Evolutionary conservation across 208 protist genomes (phyloP), one percentile per base, ranked within the genome.

Genomic region (Porcisia hertigi): DNA sequence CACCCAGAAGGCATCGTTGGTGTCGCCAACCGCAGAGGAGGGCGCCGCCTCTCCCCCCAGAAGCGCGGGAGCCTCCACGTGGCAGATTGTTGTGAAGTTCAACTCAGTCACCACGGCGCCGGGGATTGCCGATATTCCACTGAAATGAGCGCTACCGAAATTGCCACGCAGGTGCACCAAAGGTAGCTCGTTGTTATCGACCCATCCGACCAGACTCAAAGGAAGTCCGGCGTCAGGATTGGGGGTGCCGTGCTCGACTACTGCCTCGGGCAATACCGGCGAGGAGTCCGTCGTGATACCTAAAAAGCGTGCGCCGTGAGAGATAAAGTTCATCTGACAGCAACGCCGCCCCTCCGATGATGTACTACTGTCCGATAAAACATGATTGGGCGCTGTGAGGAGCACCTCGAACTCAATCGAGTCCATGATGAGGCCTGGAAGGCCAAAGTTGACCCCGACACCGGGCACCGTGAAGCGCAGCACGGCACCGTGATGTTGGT

Each of bases 401-500:
- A 60, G 16, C 30, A 96, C 73, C 70, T 96, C 92, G 74, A 96
- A 93, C 76, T 92, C 85, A 20, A 96, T 82, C 8, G 81, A 79
- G 23, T 82, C 86, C 53, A 93, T 90, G 39, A 58, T 57, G 34
- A 96, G 64, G 30, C 80, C 81, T 4, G 45, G 43, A n/a, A 92
- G 20, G 16, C 81, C 78, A 69, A 96, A 82, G 45, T 83, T 75
- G 43, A 93, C 81, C 58, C 73, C 79, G 3, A 66, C 65, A 49
- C 84, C 92, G 0, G 92, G 84, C 3, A 94, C 82, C 0, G 89
- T 94, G 74, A 96, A 96, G 57, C 86, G 84, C 59, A 96, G 76
- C 8, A 72, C 71, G 16, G 58, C 80, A 52, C 41, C 70, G 66
- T 81, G 79, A 16, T 70, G 45, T 2, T 64, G 43, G 52, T 25